A percentile compares a stretch with the other conserved stretches of the same genome.
These are phyloP conservation scores for Nannochloropsis gaditana DNA, from an alignment of 108 stramenopile species.

Conservation along the genomic window DNA sequence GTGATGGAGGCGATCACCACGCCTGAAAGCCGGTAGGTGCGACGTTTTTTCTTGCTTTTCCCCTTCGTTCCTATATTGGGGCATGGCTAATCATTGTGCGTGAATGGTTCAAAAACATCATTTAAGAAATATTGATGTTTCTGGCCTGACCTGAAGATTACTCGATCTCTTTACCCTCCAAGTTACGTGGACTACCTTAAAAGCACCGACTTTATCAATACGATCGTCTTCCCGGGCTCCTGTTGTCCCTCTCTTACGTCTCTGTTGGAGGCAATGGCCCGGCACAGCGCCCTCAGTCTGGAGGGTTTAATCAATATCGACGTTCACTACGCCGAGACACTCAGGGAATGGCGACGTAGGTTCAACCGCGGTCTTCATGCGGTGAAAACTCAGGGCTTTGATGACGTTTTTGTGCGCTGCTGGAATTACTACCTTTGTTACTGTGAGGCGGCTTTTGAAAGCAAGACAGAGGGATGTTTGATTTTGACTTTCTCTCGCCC, in stretches of 20 bases:
- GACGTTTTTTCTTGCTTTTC: background rate
- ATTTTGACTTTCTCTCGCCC: slow-evolving; percentile 52
- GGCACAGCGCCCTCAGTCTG: slow-evolving; percentile 65
- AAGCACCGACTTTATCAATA: slow-evolving; percentile 91
- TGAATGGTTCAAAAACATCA: too few species aligned
- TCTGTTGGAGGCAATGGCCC: slow-evolving; percentile 69
- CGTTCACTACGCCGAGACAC: slow-evolving; percentile 86
- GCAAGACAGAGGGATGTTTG: slow-evolving; percentile 41
- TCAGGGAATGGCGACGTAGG: slow-evolving; percentile 83
- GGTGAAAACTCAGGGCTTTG: slow-evolving; percentile 75
- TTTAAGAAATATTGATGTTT: too few species aligned
- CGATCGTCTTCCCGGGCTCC: slow-evolving; percentile 88
- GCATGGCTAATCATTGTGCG: too few species aligned
- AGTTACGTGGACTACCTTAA: slow-evolving; percentile 65
- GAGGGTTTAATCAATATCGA: slow-evolving; percentile 84
- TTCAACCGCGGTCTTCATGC: slow-evolving; percentile 53
- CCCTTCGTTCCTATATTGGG: background rate
- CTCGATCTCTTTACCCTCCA: background rate
- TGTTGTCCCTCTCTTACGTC: slow-evolving; percentile 81
- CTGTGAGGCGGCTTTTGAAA: slow-evolving; percentile 85
- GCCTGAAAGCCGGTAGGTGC: slow-evolving; percentile 69
- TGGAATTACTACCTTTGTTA: slow-evolving; percentile 95
- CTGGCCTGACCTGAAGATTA: too few species aligned
- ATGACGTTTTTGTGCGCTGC: slow-evolving; percentile 80
- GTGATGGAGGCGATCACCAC: slow-evolving; percentile 95